These are phyloP conservation scores for Podospora australis DNA, from an alignment of 495 filamentous ascomycete species.

Conservation along the genomic window DNA sequence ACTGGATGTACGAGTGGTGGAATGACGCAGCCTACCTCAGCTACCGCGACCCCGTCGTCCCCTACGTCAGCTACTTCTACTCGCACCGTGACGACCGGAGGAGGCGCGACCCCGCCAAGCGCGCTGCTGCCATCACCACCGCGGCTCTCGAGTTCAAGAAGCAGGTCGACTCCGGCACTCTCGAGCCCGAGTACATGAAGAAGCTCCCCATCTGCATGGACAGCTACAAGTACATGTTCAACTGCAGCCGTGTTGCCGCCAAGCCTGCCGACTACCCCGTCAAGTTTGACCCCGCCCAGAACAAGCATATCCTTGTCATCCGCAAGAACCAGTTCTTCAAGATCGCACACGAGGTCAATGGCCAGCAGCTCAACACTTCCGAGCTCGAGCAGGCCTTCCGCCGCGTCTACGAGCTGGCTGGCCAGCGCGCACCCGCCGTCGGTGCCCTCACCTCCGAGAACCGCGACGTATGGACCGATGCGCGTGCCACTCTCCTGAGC, in stretches of 20 bases:
- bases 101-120: constrained; percentile 81
- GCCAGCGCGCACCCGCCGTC: constrained; percentile 62
- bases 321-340: constrained; percentile 98
- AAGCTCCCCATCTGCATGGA: constrained; percentile 93
- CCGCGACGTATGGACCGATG: constrained; percentile 87
- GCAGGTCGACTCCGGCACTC: constrained; percentile 70
- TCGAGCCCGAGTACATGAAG: constrained; percentile 99
- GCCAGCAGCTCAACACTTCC: constrained; percentile 71
- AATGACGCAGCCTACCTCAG: constrained; percentile 84
- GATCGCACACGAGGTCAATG: constrained; percentile 65
- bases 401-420: constrained; percentile 72
- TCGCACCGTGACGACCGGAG: constrained; percentile 90
- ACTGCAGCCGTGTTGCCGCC: constrained; percentile 79
- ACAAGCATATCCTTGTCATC: constrained; percentile 81
- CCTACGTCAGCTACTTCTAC: constrained; percentile 99
- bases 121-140: constrained; percentile 83
- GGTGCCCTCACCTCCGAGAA: constrained; percentile 87
- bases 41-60: constrained; percentile 93
- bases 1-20: constrained; percentile 99
- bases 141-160: constrained; percentile 89
- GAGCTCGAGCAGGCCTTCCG: constrained; percentile 87
- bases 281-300: constrained; percentile 66
- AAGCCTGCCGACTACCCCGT: constrained; percentile 74
- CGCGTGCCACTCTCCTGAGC: constrained; percentile 67
- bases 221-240: constrained; percentile 99